Evolutionary conservation across 1,284 basidiomycete species (phyloP).

Genomic region (Cutaneotrichosporon arboriforme): DNA sequence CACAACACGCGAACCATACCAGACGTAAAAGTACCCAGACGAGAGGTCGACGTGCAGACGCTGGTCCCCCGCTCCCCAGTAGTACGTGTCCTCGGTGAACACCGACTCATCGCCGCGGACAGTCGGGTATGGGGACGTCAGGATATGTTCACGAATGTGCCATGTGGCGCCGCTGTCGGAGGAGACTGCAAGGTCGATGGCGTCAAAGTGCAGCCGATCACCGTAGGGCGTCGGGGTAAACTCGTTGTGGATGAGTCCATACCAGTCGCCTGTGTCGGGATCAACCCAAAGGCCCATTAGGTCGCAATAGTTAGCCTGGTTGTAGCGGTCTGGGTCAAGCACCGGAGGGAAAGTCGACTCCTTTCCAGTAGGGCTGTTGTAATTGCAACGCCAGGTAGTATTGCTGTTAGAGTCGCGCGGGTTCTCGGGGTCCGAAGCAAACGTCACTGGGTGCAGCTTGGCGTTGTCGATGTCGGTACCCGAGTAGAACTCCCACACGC

Average conservation of each 20-base stretch:
- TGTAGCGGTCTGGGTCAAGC: background rate
- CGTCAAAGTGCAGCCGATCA: conserved; percentile 16
- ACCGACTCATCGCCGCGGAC: conserved; percentile 3
- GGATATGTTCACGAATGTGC: conserved; percentile 9
- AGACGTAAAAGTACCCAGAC: conserved; percentile 15
- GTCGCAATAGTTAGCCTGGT: conserved; percentile 17
- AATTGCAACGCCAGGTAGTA: conserved; percentile 16
- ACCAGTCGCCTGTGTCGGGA: conserved; percentile 16
- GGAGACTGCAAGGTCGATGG: conserved; percentile 12
- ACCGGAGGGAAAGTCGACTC: background rate
- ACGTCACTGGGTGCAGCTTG: background rate
- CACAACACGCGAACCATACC: conserved; percentile 12
- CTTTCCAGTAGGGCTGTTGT: conserved; percentile 6
- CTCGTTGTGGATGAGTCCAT: conserved; percentile 17
- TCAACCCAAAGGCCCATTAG: conserved; percentile 13
- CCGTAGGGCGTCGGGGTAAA: conserved; percentile 10
- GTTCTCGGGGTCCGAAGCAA: conserved; percentile 7
- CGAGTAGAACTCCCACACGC: conserved; percentile 9
- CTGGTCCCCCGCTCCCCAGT: conserved; percentile 15
- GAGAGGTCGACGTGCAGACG: conserved; percentile 6
- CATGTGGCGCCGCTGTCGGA: conserved; percentile 12
- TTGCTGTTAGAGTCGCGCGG: conserved; percentile 11
- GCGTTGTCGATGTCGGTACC: conserved; percentile 7
- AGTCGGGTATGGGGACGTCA: conserved; percentile 10
- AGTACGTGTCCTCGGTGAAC: conserved; percentile 11